Evolutionary conservation across 2,329 filamentous ascomycete species (phyloP).

Genomic region (Nigrograna mackinnonii): DNA sequence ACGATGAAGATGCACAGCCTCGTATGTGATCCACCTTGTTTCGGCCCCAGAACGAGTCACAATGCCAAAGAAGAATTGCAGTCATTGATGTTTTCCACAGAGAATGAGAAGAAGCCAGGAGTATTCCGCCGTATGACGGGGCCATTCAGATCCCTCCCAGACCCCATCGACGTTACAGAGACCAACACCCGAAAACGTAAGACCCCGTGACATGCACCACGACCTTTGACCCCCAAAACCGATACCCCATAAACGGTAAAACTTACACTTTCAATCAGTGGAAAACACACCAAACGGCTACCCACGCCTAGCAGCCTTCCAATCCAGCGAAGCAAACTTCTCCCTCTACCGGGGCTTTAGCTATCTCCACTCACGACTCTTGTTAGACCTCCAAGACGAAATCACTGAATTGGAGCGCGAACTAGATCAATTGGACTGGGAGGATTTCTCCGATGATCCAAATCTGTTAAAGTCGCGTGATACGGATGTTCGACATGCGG

Average conservation of each 20-base stretch:
- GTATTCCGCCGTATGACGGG: slow-evolving; percentile 30
- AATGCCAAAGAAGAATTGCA: no score
- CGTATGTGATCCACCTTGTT: slow-evolving; percentile 24
- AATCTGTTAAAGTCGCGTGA: slow-evolving; percentile 28
- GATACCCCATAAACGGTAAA: slow-evolving; percentile 9
- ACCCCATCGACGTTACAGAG: slow-evolving; percentile 32
- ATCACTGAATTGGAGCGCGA: slow-evolving; percentile 41
- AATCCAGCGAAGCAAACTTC: slow-evolving; percentile 44
- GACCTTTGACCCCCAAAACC: slow-evolving; percentile 5
- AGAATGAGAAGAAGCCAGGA: no score
- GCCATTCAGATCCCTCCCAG: slow-evolving; percentile 32
- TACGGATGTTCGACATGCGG: slow-evolving; percentile 21
- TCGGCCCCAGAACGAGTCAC: slow-evolving; percentile 20
- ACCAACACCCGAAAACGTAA: slow-evolving; percentile 36
- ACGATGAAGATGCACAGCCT: slow-evolving; percentile 31
- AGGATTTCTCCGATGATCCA: slow-evolving; percentile 27
- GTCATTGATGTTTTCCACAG: no score
- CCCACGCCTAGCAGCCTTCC: slow-evolving; percentile 42
- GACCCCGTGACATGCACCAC: slow-evolving; percentile 6
- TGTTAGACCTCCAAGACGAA: slow-evolving; percentile 43
- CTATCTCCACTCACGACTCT: slow-evolving; percentile 43
- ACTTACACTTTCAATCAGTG: slow-evolving; percentile 22
- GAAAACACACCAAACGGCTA: slow-evolving; percentile 44
- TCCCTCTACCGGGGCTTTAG: slow-evolving; percentile 43
- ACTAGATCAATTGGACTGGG: slow-evolving; percentile 38